Percentiles rank a stretch among this genome's conserved stretches.
Conservation (phyloP, 129 eudicot genomes). For the Centaurea solstitialis region DNA sequence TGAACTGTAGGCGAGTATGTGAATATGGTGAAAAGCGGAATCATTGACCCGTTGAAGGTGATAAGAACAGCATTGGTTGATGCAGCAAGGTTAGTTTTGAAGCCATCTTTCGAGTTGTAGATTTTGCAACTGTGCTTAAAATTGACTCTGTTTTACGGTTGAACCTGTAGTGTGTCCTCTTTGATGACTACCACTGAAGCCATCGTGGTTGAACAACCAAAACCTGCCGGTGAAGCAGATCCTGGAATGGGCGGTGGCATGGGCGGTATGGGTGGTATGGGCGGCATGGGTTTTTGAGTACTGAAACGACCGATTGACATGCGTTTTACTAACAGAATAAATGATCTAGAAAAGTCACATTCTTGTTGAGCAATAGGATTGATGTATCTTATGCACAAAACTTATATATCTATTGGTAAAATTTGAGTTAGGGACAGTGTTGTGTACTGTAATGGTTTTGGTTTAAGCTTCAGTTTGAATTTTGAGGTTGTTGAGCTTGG, state of each 20-base stretch:
- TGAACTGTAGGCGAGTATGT: slow-evolving; percentile 64
- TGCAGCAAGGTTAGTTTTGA: slow-evolving; percentile 69
- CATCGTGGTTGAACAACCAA: slow-evolving; percentile 62
- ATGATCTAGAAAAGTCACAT: not conserved
- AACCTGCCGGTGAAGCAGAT: slow-evolving; percentile 45
- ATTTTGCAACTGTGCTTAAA: not conserved
- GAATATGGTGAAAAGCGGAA: slow-evolving; percentile 78
- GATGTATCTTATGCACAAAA: not conserved
- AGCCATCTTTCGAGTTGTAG: not conserved
- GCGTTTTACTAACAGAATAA: slow-evolving; percentile 6
- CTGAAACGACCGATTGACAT: not conserved
- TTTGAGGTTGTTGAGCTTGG: no score
- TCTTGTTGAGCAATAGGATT: not conserved
- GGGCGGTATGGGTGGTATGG: slow-evolving; percentile 33
- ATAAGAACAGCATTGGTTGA: slow-evolving; percentile 75
- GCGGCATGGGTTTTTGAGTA: slow-evolving; percentile 55
- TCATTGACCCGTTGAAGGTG: slow-evolving; percentile 81
- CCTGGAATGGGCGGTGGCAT: slow-evolving; percentile 68
- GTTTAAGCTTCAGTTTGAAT: not conserved
- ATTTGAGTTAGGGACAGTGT: not conserved
- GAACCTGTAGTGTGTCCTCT: slow-evolving; percentile 57
- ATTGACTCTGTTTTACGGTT: not conserved
- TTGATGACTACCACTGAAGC: slow-evolving; percentile 83
- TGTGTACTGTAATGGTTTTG: not conserved
- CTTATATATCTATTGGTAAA: not conserved